A percentile compares a stretch with the other conserved stretches of the same genome.
phyloP scores from a whole-genome alignment of 169 alveolate genomes.

The Plasmodium gonderi region DNA sequence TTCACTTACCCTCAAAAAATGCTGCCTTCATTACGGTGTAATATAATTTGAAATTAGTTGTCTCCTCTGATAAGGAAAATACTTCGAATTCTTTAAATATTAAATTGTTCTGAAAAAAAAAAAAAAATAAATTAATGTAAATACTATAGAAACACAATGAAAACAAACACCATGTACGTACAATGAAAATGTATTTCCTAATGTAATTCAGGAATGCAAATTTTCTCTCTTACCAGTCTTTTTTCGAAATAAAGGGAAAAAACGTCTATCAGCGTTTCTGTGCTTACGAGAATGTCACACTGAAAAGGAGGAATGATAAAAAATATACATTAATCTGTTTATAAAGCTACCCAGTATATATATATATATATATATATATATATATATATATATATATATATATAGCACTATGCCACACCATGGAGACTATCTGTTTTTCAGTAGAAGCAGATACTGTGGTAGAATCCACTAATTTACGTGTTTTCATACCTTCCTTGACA shows the following conservation, averaged over 20 bases:
- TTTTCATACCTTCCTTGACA: slow-evolving; percentile 54
- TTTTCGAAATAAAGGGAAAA: slow-evolving; percentile 40
- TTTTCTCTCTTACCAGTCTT: slow-evolving; percentile 32
- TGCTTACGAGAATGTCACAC: slow-evolving; percentile 28
- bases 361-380: background rate
- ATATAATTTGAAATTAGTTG: slow-evolving; percentile 52
- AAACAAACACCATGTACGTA: background rate
- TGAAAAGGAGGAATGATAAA: background rate
- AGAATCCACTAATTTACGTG: background rate
- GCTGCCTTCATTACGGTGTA: slow-evolving; percentile 70
- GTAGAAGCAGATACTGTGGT: background rate
- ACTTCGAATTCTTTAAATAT: slow-evolving; percentile 67
- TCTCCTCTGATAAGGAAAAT: slow-evolving; percentile 14
- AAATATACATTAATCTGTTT: background rate
- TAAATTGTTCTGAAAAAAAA: slow-evolving; percentile 46
- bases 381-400: background rate
- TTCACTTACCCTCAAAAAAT: slow-evolving; percentile 59
- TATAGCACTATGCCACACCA: background rate
- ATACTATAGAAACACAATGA: background rate
- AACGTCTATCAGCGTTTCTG: slow-evolving; percentile 58
- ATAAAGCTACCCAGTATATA: background rate
- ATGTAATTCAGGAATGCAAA: slow-evolving; percentile 7
- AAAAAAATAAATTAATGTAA: background rate
- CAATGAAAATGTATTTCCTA: background rate
- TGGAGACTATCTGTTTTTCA: background rate